These are phyloP conservation scores for Lineolata rhizophorae DNA, from an alignment of 495 filamentous ascomycete genomes.

Conservation along the genomic window DNA sequence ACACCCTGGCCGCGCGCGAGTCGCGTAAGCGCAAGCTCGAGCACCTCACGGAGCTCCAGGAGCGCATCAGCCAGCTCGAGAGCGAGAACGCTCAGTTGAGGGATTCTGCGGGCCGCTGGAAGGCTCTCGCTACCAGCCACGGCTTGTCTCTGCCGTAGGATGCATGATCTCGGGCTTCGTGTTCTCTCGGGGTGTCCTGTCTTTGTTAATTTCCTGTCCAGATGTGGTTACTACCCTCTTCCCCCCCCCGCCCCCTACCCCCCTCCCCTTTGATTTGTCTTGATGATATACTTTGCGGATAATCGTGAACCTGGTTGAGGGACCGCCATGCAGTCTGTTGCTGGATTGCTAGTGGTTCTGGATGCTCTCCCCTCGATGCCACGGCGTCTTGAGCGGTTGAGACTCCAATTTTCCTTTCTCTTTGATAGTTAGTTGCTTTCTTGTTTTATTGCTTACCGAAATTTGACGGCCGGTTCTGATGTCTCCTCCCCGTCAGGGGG, in stretches of 20 bases:
- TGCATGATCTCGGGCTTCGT: constrained; percentile 3
- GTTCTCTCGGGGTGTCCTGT: constrained; percentile 2
- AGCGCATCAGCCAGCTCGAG: constrained; percentile 27
- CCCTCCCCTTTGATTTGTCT: neutral
- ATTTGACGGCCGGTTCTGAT: constrained; percentile 14
- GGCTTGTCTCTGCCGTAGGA: constrained; percentile 6
- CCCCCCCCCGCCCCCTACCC: neutral
- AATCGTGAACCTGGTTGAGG: too few species aligned
- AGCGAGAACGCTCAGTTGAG: constrained; percentile 9
- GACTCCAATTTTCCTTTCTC: constrained; percentile 7
- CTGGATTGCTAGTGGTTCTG: constrained; percentile 9
- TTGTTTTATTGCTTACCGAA: constrained; percentile 2
- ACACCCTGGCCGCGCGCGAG: constrained; percentile 88
- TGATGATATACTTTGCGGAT: neutral
- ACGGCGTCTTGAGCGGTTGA: constrained; percentile 1
- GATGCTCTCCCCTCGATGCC: constrained; percentile 2
- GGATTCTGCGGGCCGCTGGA: neutral
- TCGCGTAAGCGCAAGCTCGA: constrained; percentile 67
- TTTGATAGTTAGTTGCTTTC: constrained; percentile 3
- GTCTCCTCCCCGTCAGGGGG: constrained; percentile 11
- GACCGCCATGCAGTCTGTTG: constrained; percentile 1
- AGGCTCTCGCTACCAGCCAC: neutral
- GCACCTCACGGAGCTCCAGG: constrained; percentile 39
- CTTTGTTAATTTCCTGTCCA: neutral
- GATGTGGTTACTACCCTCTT: neutral